Evolutionary conservation across 2,329 filamentous ascomycete genomes (phyloP).

Genomic region (Cladosporium sp.): DNA sequence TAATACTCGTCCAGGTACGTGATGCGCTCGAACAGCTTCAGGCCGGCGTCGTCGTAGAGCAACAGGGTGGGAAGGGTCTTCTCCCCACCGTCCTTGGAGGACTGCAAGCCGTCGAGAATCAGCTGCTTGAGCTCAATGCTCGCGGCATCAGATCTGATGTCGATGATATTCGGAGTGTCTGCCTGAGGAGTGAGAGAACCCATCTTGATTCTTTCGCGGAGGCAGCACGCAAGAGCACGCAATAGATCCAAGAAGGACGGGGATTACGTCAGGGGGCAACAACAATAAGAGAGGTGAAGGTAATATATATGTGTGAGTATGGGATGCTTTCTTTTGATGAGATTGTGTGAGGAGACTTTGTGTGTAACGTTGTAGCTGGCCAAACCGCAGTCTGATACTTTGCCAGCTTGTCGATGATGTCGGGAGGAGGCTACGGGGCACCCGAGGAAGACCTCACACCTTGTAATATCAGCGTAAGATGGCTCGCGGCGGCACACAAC

Average conservation of each 20-base stretch:
- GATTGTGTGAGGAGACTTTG: no score
- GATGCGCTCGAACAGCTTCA: conserved; percentile 84
- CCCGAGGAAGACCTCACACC: conserved; percentile 1
- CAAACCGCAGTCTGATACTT: not conserved
- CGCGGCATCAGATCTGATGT: conserved; percentile 70
- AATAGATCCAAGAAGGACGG: conserved; percentile 5
- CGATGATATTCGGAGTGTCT: conserved; percentile 56
- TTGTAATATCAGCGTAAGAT: conserved; percentile 8
- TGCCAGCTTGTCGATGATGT: conserved; percentile 9
- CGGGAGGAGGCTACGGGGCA: not conserved
- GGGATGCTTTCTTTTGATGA: no score
- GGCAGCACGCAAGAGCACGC: conserved; percentile 11
- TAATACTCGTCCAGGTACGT: conserved; percentile 95
- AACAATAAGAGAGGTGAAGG: not conserved
- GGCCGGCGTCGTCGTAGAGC: conserved; percentile 72
- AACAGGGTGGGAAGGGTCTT: conserved; percentile 76
- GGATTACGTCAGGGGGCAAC: conserved; percentile 10
- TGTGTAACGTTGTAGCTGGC: no score
- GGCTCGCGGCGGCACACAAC: conserved; percentile 5
- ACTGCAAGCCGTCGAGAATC: conserved; percentile 62
- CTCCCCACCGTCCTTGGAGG: conserved; percentile 50
- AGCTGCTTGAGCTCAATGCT: conserved; percentile 72
- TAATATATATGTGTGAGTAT: conserved; percentile 2
- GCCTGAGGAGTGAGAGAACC: conserved; percentile 12
- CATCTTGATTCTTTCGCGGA: conserved; percentile 6